Conservation (phyloP, 495 filamentous ascomycete species). For the Polyplosphaeria fusca region DNA sequence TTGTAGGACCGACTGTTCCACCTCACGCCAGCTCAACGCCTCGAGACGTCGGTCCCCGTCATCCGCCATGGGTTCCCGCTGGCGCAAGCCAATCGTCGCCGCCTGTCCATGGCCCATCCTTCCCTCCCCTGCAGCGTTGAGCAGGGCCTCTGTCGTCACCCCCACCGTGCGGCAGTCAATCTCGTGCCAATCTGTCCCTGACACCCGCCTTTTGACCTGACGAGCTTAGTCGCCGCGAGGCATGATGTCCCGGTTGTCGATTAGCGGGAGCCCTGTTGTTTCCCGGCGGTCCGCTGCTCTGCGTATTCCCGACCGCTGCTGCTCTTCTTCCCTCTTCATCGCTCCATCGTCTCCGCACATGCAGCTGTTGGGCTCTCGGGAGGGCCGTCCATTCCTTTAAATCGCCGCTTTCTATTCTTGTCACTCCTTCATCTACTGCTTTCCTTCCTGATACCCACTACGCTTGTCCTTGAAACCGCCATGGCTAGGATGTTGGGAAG, state of each 20-base stretch:
- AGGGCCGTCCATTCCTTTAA: conserved; percentile 51
- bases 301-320: conserved; percentile 4
- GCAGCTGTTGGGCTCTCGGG: conserved; percentile 45
- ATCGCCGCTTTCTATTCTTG: conserved; percentile 12
- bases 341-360: conserved; percentile 30
- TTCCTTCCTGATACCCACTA: conserved; percentile 24
- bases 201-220: conserved; percentile 8
- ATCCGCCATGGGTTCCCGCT: conserved; percentile 24
- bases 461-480: conserved; percentile 32
- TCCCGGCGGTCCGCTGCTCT: background rate
- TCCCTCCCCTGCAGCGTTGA: conserved; percentile 13
- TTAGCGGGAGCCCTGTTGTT: conserved; percentile 10
- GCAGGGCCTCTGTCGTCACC: conserved; percentile 1
- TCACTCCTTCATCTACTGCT: conserved; percentile 18
- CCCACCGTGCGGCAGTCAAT: conserved; percentile 12
- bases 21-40: conserved; percentile 10
- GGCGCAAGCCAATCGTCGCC: conserved; percentile 10
- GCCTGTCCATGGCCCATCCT: conserved; percentile 20
- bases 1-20: conserved; percentile 2
- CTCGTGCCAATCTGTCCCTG: conserved; percentile 30
- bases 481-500: conserved; percentile 32
- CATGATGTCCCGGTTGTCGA: background rate
- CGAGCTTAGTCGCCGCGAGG: conserved; percentile 5
- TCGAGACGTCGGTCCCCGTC: conserved; percentile 25
- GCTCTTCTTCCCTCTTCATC: conserved; percentile 15